Evolutionary conservation across 208 protist species (phyloP), one percentile per base, ranked within the genome.

Genomic region (Trypanosoma vivax): DNA sequence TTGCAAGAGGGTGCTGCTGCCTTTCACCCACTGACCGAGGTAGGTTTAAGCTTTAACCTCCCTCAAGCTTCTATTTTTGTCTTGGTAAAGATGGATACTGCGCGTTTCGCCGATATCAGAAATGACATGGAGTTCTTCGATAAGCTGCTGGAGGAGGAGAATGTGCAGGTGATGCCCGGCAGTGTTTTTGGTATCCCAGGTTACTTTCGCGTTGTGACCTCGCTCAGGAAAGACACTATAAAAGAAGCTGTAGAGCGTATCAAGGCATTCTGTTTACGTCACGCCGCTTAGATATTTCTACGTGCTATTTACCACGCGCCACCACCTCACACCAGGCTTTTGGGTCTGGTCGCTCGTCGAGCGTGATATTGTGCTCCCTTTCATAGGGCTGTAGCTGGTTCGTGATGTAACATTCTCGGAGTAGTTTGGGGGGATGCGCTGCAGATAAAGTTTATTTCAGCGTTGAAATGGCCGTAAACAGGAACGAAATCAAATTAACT

Each of bases 61-160:
- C 90, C 93, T 13, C 58, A 64, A 43, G 92, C 77, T 3, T 70
- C 92, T 34, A 86, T 96, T 73, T 96, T 94, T 61, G 47, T 80
- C 19, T 92, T 95, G 86, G 69, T 92, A 27, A 66, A 65, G 10
- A 88, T 96, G 28, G 79, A 96, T 21, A 27, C 79, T 0, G 54
- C 60, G 1, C 38, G 31, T 34, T 92, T 94, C 28, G 28, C 37
- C 2, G 80, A 76, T 30, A 80, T 94, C 48, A 45, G 50, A 13
- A 65, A 73, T 38, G 91, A 96, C 41, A 49, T 83, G 14, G 74
- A 77, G 23, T 92, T 96, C 43, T 69, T 65, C 5, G 40, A 81
- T 30, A 67, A 52, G 6, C 59, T 91, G 25, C 56, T 87, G 35
- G 59, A 76, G 18, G 80, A 92, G 50, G 33, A 85, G 59, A 67